Evolutionary conservation across 1,284 basidiomycete genomes (phyloP).

Genomic region (Ganoderma meredithae): DNA sequence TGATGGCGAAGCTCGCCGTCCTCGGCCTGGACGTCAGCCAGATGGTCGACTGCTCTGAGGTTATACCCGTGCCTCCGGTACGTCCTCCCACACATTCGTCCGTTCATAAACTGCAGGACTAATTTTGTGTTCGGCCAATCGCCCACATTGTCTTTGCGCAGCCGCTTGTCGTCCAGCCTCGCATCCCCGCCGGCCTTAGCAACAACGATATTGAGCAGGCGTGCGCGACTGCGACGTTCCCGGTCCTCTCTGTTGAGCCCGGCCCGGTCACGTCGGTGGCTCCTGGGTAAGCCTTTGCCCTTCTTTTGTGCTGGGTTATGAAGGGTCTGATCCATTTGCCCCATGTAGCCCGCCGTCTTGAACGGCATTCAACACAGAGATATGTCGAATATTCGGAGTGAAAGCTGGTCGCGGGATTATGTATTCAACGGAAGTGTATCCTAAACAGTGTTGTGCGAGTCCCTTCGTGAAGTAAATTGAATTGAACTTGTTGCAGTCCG

Average conservation of each 20-base stretch:
- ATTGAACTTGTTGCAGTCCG: background rate
- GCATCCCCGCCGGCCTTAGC: slow-evolving; percentile 28
- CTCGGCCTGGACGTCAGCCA: slow-evolving; percentile 38
- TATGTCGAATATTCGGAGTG: too few species aligned
- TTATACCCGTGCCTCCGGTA: slow-evolving; percentile 32
- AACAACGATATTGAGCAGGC: slow-evolving; percentile 34
- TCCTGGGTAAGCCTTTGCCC: slow-evolving; percentile 36
- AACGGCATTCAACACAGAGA: too few species aligned
- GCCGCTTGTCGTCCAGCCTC: slow-evolving; percentile 13
- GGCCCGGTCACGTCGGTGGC: slow-evolving; percentile 41
- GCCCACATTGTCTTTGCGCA: too few species aligned
- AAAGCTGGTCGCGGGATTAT: background rate
- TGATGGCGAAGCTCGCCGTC: slow-evolving; percentile 41
- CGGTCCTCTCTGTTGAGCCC: slow-evolving; percentile 40
- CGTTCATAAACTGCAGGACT: too few species aligned
- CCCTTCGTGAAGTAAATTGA: background rate
- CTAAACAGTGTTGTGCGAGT: background rate
- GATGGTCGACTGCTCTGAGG: slow-evolving; percentile 36
- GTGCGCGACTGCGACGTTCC: slow-evolving; percentile 35
- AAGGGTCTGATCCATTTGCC: too few species aligned
- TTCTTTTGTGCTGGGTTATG: too few species aligned
- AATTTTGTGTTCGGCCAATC: too few species aligned
- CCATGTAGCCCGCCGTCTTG: too few species aligned
- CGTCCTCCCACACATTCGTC: background rate
- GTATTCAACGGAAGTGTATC: background rate